Evolutionary conservation across 2,329 filamentous ascomycete species (phyloP), one percentile per base, ranked within the genome.

Genomic region (Paecilomyces niveus): DNA sequence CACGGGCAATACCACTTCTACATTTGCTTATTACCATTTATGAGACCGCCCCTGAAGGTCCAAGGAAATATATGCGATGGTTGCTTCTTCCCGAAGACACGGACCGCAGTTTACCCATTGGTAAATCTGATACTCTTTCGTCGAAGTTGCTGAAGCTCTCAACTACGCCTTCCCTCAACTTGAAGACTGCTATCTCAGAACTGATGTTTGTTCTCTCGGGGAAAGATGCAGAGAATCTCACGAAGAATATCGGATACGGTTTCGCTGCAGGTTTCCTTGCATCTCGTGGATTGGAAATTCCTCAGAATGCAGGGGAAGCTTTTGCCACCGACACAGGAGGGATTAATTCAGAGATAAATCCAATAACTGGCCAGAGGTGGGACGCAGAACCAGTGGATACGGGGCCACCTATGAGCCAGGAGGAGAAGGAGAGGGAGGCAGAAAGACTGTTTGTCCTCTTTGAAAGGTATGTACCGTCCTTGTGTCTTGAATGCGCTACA

Each of bases 171-270:
- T 83, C 89, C 0, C 85, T 90, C 0, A 85, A 87, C 45, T 78
- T 96, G 2, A 85, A 91, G 18, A 85, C 89, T 53, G 84, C 85
- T 18, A 88, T 96, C 56, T 89, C 89, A 0, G 82, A 87, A 31
- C 80, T 99, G 24, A 83, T 97, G 61, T 99, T 95, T 70, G 89
- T 95, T 63, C 81, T 97, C 29, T 96, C 92, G 0, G 88, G 88
- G 63, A 89, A 87, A 65, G 87, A 97, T 66, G 84, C 92, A 0
- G 83, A 82, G 15, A 88, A 81, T 31, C 94, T 97, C 68, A 89
- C 97, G 0, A 83, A 89, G 55, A 97, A 97, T 65, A 90, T 99
- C 11, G 94, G 94, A 0, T 99, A 96, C 70, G 94, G 94, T 0
- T 96, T 90, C 68, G 94, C 94, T 0, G 90, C 92, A 0, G 94